These are phyloP conservation scores for Colletotrichum sp. DNA, from an alignment of 2,329 filamentous ascomycete species.

Conservation along the genomic window DNA sequence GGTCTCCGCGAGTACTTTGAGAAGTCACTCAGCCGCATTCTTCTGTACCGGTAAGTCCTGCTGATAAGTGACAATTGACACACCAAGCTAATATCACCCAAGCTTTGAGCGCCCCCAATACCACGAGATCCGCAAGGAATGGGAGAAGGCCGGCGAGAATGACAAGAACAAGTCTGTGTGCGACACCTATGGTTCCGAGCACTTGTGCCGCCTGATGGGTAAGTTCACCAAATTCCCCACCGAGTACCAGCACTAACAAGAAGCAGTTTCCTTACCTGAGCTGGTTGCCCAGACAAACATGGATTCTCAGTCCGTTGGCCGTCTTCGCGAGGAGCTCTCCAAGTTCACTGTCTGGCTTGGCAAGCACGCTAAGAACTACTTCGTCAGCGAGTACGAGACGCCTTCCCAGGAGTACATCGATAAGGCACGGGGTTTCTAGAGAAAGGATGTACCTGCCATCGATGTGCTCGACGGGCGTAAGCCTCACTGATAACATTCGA, in stretches of 20 bases:
- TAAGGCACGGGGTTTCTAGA: slow-evolving; percentile 58
- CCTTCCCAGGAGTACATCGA: slow-evolving; percentile 75
- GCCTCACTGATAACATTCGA: background rate
- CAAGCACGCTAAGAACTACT: slow-evolving; percentile 78
- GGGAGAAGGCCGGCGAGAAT: slow-evolving; percentile 66
- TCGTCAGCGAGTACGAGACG: slow-evolving; percentile 77
- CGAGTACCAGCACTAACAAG: slow-evolving; percentile 3
- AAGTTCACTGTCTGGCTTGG: slow-evolving; percentile 88
- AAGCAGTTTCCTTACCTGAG: slow-evolving; percentile 83
- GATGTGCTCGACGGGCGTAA: background rate
- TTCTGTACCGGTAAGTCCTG: slow-evolving; percentile 73
- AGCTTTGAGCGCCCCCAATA: slow-evolving; percentile 93
- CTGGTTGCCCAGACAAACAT: slow-evolving; percentile 97
- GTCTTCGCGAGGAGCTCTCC: slow-evolving; percentile 85
- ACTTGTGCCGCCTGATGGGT: slow-evolving; percentile 90
- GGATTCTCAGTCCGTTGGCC: slow-evolving; percentile 88
- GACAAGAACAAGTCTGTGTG: slow-evolving; percentile 73
- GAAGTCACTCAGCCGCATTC: slow-evolving; percentile 82
- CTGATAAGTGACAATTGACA: background rate
- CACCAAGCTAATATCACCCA: background rate
- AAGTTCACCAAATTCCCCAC: slow-evolving; percentile 35
- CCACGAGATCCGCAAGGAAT: slow-evolving; percentile 74
- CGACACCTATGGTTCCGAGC: slow-evolving; percentile 92
- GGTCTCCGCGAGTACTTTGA: slow-evolving; percentile 96
- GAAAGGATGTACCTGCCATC: background rate